These are phyloP conservation scores for Neurospora africana DNA, from an alignment of 495 filamentous ascomycete genomes.

Conservation along the genomic window DNA sequence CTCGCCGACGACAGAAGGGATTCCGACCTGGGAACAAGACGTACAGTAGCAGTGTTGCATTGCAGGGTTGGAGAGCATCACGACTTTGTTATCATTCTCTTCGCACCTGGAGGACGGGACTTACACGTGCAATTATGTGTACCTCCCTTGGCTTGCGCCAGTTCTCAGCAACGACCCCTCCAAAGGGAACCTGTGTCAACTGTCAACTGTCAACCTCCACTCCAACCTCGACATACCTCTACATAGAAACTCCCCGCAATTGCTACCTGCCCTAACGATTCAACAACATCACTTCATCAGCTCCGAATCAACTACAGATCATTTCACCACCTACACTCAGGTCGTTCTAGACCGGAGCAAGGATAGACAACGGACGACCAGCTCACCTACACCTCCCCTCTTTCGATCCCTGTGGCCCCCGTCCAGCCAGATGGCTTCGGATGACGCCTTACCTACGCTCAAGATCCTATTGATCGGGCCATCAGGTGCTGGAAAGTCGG, in stretches of 20 bases:
- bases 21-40: not conserved
- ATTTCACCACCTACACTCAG: not conserved
- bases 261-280: not conserved
- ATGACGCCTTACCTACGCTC: conserved; percentile 39
- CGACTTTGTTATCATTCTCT: not conserved
- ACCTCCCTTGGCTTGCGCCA: not conserved
- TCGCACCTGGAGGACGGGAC: not conserved
- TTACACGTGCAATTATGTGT: not conserved
- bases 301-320: not conserved
- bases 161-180: not conserved
- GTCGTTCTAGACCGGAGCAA: not conserved
- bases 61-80: not conserved
- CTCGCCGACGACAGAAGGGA: not conserved
- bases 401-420: not conserved
- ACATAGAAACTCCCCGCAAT: not conserved
- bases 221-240: not conserved
- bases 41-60: not conserved
- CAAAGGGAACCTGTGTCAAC: not conserved
- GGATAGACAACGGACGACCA: not conserved
- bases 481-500: conserved; percentile 44
- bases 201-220: not conserved
- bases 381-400: not conserved
- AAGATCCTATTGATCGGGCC: conserved; percentile 45
- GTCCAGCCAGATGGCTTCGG: conserved; percentile 27
- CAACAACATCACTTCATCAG: not conserved